phyloP scores from a whole-genome alignment of 345 rosid genomes.

The Anastatica hierochuntica region DNA sequence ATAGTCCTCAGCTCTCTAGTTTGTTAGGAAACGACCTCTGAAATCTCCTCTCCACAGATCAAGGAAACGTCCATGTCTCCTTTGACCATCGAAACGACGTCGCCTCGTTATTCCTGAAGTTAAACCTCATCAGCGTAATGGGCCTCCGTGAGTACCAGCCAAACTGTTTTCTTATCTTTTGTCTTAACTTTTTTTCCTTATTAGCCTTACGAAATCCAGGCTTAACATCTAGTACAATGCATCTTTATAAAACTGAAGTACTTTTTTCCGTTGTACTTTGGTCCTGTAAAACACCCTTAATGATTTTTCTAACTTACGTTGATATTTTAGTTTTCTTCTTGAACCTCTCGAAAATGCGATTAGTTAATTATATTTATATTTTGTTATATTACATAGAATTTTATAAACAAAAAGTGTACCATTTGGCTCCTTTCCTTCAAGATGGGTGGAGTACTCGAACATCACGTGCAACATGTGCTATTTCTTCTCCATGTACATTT shows the following conservation, averaged over 20 bases:
- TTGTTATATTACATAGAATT: not conserved
- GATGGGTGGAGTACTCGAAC: not conserved
- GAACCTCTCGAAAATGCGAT: not conserved
- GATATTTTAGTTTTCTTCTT: not conserved
- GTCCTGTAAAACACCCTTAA: not conserved
- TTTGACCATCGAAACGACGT: no score
- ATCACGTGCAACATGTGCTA: not conserved
- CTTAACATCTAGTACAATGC: no score
- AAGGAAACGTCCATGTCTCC: no score
- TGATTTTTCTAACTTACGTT: not conserved
- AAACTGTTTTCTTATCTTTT: no score
- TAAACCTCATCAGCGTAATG: no score
- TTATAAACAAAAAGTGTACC: not conserved
- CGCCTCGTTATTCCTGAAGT: no score
- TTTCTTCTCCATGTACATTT: not conserved
- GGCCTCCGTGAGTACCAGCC: no score
- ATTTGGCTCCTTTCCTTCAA: slow-evolving; percentile 6
- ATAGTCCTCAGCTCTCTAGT: no score
- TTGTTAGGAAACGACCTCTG: no score
- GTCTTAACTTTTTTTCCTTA: no score
- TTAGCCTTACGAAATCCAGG: no score
- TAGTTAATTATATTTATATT: not conserved
- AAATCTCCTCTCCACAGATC: no score
- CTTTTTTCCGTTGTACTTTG: not conserved
- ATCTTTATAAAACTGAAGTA: not conserved